phyloP scores from a whole-genome alignment of 177 flowering plant genomes.

The Vitis hybrid region DNA sequence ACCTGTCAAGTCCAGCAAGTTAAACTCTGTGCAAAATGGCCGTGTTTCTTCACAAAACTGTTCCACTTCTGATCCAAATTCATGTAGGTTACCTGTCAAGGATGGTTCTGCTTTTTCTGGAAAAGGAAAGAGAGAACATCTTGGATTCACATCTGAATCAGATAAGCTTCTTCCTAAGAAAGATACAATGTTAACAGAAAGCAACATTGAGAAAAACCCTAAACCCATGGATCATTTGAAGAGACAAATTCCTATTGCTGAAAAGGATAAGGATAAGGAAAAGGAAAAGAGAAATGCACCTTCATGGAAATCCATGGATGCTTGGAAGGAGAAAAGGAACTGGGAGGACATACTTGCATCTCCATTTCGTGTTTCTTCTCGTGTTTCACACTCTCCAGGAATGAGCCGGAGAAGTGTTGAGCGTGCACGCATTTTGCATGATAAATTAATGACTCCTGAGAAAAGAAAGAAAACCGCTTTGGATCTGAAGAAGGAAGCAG shows the following conservation, averaged over 20 bases:
- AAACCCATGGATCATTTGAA: slow-evolving; percentile 41
- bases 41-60: slow-evolving; percentile 20
- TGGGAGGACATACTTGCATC: slow-evolving; percentile 90
- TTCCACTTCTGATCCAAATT: slow-evolving; percentile 25
- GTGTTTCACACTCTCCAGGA: slow-evolving; percentile 80
- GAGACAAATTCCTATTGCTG: slow-evolving; percentile 36
- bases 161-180: slow-evolving; percentile 43
- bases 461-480: slow-evolving; percentile 81
- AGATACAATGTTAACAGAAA: slow-evolving; percentile 43
- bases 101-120: slow-evolving; percentile 35
- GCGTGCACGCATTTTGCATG: slow-evolving; percentile 75
- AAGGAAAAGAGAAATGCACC: slow-evolving; percentile 50
- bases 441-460: slow-evolving; percentile 92
- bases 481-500: slow-evolving; percentile 86
- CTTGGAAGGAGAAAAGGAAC: slow-evolving; percentile 94
- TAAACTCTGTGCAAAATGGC: slow-evolving; percentile 21
- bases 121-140: slow-evolving; percentile 42
- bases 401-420: slow-evolving; percentile 79
- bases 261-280: slow-evolving; percentile 44
- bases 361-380: slow-evolving; percentile 67
- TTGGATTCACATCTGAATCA: slow-evolving; percentile 38
- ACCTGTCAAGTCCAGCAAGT: slow-evolving; percentile 37
- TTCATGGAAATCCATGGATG: slow-evolving; percentile 74
- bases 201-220: slow-evolving; percentile 37
- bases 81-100: slow-evolving; percentile 27